Evolutionary conservation across 2,329 filamentous ascomycete genomes (phyloP).

Genomic region (Hypocrella siamensis): DNA sequence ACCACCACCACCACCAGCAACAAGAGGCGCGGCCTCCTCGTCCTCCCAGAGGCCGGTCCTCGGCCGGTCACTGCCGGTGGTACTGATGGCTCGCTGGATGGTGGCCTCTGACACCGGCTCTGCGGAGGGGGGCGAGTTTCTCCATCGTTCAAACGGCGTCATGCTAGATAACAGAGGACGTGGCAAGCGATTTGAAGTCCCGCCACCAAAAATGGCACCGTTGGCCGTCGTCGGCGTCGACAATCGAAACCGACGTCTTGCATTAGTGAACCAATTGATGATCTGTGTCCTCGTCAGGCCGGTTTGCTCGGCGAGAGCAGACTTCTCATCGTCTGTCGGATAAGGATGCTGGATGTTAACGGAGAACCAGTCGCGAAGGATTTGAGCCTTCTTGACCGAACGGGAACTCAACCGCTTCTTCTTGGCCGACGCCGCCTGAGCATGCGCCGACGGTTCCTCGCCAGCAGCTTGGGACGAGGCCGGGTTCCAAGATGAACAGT

Average conservation of each 20-base stretch:
- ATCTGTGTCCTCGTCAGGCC: conserved; percentile 29
- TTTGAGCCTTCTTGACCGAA: conserved; percentile 27
- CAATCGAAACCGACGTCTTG: conserved; percentile 28
- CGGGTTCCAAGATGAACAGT: conserved; percentile 1
- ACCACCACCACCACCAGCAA: no score
- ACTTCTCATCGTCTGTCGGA: conserved; percentile 29
- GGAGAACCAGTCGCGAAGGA: conserved; percentile 29
- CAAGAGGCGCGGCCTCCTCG: neutral
- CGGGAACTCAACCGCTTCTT: conserved; percentile 20
- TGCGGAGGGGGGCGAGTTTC: conserved; percentile 25
- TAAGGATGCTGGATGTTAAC: conserved; percentile 30
- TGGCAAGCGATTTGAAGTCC: conserved; percentile 27
- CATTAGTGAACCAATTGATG: conserved; percentile 35
- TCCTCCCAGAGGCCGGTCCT: neutral
- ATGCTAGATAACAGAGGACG: conserved; percentile 16
- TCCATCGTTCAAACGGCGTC: conserved; percentile 30
- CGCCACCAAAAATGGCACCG: conserved; percentile 7
- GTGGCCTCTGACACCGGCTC: conserved; percentile 22
- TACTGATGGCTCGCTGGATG: conserved; percentile 18
- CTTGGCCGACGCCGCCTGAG: conserved; percentile 6
- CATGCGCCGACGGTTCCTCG: neutral
- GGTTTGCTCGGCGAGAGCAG: conserved; percentile 21
- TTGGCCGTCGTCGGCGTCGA: conserved; percentile 12
- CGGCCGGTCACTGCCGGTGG: neutral
- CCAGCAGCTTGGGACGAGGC: neutral